Percentiles rank a stretch among this genome's conserved stretches.
Conservation (phyloP, 139 green algal genomes). For the Edaphochlamys debaryana region DNA sequence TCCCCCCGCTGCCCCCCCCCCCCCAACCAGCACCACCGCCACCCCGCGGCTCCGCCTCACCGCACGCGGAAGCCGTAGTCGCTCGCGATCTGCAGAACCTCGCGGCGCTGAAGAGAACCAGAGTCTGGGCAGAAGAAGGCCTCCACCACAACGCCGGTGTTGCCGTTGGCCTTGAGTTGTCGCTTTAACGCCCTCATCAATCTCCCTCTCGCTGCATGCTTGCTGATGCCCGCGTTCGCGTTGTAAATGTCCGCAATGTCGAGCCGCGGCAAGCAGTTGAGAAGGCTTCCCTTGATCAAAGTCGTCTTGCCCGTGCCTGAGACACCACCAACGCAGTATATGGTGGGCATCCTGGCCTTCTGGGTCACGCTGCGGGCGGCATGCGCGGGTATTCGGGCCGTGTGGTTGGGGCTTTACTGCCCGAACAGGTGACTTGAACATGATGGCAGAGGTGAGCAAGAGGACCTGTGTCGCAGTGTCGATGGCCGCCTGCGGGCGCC, state of each 20-base stretch:
- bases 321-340: conserved; percentile 15
- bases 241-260: conserved; percentile 4
- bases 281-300: neutral
- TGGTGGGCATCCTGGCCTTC: conserved; percentile 3
- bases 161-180: neutral
- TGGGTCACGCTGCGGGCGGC: too few relatives aligned
- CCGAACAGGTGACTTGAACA: too few relatives aligned
- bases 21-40: too few relatives aligned
- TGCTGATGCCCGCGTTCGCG: neutral
- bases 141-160: neutral
- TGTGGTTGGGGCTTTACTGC: too few relatives aligned
- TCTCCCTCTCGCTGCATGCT: neutral
- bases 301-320: neutral
- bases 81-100: neutral
- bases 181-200: neutral
- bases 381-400: too few relatives aligned
- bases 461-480: too few relatives aligned
- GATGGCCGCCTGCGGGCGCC: too few relatives aligned
- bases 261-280: neutral
- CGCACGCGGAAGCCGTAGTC: neutral
- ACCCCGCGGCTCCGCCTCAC: too few relatives aligned
- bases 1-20: too few relatives aligned
- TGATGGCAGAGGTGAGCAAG: too few relatives aligned
- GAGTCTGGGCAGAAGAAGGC: conserved; percentile 17
- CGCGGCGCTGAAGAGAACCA: neutral